A percentile compares a stretch with the other conserved stretches of the same genome.
Conservation (phyloP, 2,329 filamentous ascomycete genomes). For the Berkeleyomyces basicola region DNA sequence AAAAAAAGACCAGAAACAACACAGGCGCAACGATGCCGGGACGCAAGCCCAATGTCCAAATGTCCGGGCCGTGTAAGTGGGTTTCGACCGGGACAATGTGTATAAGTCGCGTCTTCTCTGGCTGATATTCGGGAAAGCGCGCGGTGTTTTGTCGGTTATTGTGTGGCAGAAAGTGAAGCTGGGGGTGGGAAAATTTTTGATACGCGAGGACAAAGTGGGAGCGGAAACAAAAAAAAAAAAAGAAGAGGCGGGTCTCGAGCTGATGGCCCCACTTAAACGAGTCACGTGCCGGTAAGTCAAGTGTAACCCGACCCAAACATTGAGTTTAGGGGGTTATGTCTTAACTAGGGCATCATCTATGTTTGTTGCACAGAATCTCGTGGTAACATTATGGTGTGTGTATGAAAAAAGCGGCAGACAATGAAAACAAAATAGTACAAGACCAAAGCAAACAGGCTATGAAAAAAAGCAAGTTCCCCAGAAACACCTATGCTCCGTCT, state of each 20-base stretch:
- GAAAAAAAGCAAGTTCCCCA: not conserved
- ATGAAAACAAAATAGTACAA: not conserved
- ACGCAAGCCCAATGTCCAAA: not conserved
- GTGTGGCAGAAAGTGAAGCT: constrained; percentile 12
- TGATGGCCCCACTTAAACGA: not conserved
- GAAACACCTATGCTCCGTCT: not conserved
- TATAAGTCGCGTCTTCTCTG: constrained; percentile 14
- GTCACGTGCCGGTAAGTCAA: not conserved
- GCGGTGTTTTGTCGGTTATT: constrained; percentile 14
- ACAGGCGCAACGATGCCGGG: not conserved
- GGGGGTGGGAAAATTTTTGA: constrained; percentile 1
- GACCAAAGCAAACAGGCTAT: not conserved
- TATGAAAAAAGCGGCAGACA: not conserved
- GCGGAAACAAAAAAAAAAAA: not conserved
- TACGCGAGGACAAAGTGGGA: not conserved
- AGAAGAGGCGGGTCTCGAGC: not conserved
- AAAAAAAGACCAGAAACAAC: not conserved
- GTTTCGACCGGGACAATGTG: not conserved
- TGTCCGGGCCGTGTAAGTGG: not conserved
- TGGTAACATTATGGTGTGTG: not conserved
- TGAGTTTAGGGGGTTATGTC: too few relatives aligned
- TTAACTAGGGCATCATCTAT: not conserved
- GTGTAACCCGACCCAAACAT: too few relatives aligned
- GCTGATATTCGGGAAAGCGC: constrained; percentile 13
- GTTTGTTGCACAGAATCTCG: too few relatives aligned